Base-by-base conservation (phyloP, 2,329 filamentous ascomycete species). In the Falciphora oryzae region DNA sequence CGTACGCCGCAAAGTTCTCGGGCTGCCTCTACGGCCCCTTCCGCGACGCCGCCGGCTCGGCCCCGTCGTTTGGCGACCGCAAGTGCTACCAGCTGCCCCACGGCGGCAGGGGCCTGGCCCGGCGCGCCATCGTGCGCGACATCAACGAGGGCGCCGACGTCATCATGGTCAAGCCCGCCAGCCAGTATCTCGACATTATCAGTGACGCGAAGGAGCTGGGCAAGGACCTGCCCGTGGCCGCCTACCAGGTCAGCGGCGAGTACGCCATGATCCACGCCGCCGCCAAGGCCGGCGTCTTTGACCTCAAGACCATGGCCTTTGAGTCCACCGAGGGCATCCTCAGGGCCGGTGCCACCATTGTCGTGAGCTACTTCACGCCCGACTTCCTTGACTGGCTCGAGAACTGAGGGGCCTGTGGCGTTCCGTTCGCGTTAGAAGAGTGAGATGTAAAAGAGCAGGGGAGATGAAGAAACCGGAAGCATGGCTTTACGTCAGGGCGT, bases 161-260 rank as follows among this genome's bases (percentile, higher is more conserved):
- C 70, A 97, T 99, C 78, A 97, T 99, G 94, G 95, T 99, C 67
- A 99, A 99, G 83, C 95, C 95, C 2, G 95, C 95, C 13, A 91
- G 91, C 71, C 92, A 94, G 76, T 99, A 97, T 75, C 84, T 99
- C 59, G 95, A 99, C 77, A 97, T 99, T 72, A 98, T 99, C 76
- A 92, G 91, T 70, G 95, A 99, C 74, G 95, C 95, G 63, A 98
- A 97, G 81, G 93, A 97, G 64, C 85, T 98, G 64, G 94, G 92
- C 66, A 90, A 89, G 74, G 93, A 98, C 75, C 83, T 98, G 76
- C 95, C 95, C 2, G 85, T 99, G 50, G 94, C 95, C 1, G 94
- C 95, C 28, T 99, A 99, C 76, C 95, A 99, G 76, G 95, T 99
- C 66, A 95, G 91, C 72, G 95, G 95, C 70, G 95, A 99, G 80